Evolutionary conservation across 2,329 filamentous ascomycete genomes (phyloP).

Genomic region (Neonectria sp.): DNA sequence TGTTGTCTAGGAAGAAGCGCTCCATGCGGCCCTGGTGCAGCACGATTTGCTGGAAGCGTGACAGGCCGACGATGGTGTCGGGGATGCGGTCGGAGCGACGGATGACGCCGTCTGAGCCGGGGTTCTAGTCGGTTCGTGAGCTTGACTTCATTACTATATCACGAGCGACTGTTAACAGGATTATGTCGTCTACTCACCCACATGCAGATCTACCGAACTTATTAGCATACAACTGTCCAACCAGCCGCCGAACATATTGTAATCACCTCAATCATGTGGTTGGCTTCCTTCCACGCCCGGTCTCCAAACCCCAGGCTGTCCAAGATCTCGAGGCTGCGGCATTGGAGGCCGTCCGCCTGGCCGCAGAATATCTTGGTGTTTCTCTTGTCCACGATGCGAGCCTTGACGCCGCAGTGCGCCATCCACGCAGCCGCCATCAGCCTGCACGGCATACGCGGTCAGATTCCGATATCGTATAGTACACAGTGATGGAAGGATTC

Average conservation of each 20-base stretch:
- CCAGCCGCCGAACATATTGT: neutral
- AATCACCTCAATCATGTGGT: slow-evolving; percentile 74
- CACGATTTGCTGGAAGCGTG: slow-evolving; percentile 75
- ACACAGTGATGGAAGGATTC: neutral
- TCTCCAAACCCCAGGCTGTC: slow-evolving; percentile 79
- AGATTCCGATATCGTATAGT: neutral
- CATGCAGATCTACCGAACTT: neutral
- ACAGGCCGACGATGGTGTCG: slow-evolving; percentile 73
- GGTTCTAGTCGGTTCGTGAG: slow-evolving; percentile 65
- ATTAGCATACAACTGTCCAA: neutral
- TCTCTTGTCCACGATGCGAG: slow-evolving; percentile 34
- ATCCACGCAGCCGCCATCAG: slow-evolving; percentile 31
- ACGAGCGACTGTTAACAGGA: no score
- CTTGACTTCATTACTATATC: neutral
- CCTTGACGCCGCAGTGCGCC: slow-evolving; percentile 34
- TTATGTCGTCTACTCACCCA: neutral
- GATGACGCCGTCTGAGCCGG: slow-evolving; percentile 70
- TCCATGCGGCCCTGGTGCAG: slow-evolving; percentile 82
- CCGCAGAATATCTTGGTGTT: slow-evolving; percentile 29
- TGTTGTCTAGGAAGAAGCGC: slow-evolving; percentile 74
- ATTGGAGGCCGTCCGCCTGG: slow-evolving; percentile 37
- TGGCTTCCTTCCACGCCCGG: slow-evolving; percentile 75
- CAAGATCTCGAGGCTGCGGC: slow-evolving; percentile 73
- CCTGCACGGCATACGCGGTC: slow-evolving; percentile 2
- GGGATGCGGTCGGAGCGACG: slow-evolving; percentile 72